phyloP scores from a whole-genome alignment of 805 yeast species.

The Cyberlindnera meyerae region DNA sequence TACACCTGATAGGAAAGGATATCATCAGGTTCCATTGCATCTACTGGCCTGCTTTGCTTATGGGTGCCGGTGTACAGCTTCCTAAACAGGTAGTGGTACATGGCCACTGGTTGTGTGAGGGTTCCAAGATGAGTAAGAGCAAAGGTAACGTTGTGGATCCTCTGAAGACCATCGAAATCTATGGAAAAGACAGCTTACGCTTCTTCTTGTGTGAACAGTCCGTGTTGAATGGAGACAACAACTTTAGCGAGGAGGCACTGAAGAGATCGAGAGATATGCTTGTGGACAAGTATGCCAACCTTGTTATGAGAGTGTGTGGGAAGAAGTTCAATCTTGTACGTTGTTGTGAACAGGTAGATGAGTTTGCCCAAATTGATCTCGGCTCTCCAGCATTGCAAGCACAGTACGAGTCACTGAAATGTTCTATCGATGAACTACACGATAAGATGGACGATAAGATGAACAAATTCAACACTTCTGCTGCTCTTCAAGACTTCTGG shows the following conservation, averaged over 20 bases:
- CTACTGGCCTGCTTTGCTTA: constrained; percentile 88
- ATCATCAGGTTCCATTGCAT: constrained; percentile 83
- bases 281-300: constrained; percentile 79
- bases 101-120: constrained; percentile 90
- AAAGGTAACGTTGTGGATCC: constrained; percentile 95
- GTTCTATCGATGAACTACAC: constrained; percentile 32
- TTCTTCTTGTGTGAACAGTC: constrained; percentile 75
- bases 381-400: too few species aligned
- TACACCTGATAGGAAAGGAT: constrained; percentile 89
- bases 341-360: constrained; percentile 32
- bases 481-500: constrained; percentile 59
- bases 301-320: constrained; percentile 70
- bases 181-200: constrained; percentile 71
- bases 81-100: constrained; percentile 83
- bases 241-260: constrained; percentile 60
- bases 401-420: constrained; percentile 23
- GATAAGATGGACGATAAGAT: constrained; percentile 40
- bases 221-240: constrained; percentile 70
- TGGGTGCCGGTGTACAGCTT: constrained; percentile 71
- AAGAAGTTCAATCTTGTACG: constrained; percentile 51
- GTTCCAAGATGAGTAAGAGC: constrained; percentile 90
- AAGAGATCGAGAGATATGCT: constrained; percentile 53
- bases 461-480: constrained; percentile 44
- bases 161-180: constrained; percentile 49
- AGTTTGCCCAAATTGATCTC: too few species aligned